phyloP scores from a whole-genome alignment of 148 eudicot species.

The Nyssa sinensis region DNA sequence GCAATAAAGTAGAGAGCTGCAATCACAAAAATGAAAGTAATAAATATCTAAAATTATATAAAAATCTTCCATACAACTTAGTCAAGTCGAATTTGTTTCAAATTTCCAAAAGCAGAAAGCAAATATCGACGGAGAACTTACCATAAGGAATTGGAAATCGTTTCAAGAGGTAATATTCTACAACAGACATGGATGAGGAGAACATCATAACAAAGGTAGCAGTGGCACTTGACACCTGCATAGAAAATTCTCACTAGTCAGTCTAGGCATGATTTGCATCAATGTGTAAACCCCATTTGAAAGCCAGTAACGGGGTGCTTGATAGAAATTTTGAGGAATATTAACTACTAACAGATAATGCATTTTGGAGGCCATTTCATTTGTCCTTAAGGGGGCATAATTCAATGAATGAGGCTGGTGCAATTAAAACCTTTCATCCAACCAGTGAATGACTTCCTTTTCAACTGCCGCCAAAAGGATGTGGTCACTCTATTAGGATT shows the following conservation, averaged over 20 bases:
- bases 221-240: constrained; percentile 74
- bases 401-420: neutral
- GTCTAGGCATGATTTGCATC: neutral
- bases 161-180: constrained; percentile 63
- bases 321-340: neutral
- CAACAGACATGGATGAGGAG: constrained; percentile 68
- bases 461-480: no score
- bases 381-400: neutral
- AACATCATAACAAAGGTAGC: constrained; percentile 67
- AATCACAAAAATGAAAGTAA: neutral
- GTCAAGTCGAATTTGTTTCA: neutral
- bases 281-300: neutral
- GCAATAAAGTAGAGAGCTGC: constrained; percentile 58
- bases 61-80: neutral
- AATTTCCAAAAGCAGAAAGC: neutral
- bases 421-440: no score
- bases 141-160: constrained; percentile 72
- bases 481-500: no score
- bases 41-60: no score
- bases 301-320: no score
- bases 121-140: constrained; percentile 14
- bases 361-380: no score
- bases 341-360: neutral
- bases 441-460: neutral
- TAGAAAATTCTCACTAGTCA: no score